Evolutionary conservation across 2,329 filamentous ascomycete species (phyloP).

Genomic region (Furcasterigmium furcatum): DNA sequence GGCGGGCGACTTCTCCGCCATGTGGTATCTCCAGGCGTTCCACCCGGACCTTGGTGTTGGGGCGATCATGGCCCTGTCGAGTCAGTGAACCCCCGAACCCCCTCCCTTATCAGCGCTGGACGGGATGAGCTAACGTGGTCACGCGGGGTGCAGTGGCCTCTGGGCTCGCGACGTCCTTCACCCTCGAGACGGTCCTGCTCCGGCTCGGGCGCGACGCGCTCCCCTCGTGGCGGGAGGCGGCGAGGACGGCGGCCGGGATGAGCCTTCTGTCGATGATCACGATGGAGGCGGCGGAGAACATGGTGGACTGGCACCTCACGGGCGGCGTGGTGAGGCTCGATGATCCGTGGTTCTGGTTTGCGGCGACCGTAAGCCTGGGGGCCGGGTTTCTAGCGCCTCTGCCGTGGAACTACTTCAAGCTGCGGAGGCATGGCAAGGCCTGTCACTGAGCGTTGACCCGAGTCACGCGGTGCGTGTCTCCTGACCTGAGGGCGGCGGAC

Average conservation of each 20-base stretch:
- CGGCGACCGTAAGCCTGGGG: constrained; percentile 38
- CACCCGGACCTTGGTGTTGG: constrained; percentile 42
- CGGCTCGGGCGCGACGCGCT: constrained; percentile 43
- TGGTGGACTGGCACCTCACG: constrained; percentile 52
- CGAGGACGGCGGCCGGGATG: constrained; percentile 53
- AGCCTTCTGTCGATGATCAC: constrained; percentile 56
- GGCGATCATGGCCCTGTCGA: constrained; percentile 48
- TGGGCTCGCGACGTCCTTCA: constrained; percentile 47
- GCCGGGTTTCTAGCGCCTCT: constrained; percentile 46
- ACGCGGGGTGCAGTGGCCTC: constrained; percentile 37
- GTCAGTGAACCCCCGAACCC: too few relatives aligned
- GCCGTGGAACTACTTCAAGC: constrained; percentile 49
- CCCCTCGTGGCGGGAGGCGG: constrained; percentile 37
- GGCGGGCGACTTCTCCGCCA: constrained; percentile 50
- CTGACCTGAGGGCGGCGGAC: too few relatives aligned
- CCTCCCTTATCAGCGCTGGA: neutral
- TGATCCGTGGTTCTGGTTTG: constrained; percentile 47
- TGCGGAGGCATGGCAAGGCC: constrained; percentile 44
- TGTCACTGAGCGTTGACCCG: constrained; percentile 28
- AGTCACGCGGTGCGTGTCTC: neutral
- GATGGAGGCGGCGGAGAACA: constrained; percentile 54
- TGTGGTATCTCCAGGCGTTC: constrained; percentile 51
- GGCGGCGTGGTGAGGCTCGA: constrained; percentile 44
- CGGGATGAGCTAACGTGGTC: neutral
- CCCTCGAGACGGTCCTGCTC: constrained; percentile 50